Evolutionary conservation across 2,329 filamentous ascomycete genomes (phyloP), one percentile per base, ranked within the genome.

Genomic region (Fusarium sp.): DNA sequence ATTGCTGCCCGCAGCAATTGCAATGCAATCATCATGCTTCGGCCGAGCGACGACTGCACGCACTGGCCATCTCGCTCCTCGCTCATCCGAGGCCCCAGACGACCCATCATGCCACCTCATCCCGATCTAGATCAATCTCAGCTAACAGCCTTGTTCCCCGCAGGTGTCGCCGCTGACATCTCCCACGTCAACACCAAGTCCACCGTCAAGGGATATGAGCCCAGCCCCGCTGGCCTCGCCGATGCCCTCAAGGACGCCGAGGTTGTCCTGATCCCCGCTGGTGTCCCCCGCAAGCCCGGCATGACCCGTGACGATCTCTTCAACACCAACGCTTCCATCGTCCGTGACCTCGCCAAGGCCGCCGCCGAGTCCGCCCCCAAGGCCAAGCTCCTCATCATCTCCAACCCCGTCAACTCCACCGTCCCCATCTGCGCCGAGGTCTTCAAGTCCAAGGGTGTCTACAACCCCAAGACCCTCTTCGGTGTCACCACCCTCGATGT

Each of bases 241-340:
- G 90, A 89, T 76, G 93, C 92, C 82, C 91, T 99, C 85, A 93
- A 94, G 88, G 95, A 91, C 83, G 89, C 95, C 82, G 95, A 98
- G 87, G 92, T 99, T 80, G 94, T 99, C 82, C 92, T 99, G 83
- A 98, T 99, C 86, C 97, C 97, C 82, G 97, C 97, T 82, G 97
- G 97, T 90, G 96, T 99, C 78, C 97, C 97, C 83, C 95, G 97
- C 88, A 98, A 98, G 92, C 97, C 97, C 85, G 97, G 97, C 88
- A 99, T 99, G 97, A 97, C 94, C 88, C 95, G 97, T 90, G 97
- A 99, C 87, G 96, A 99, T 85, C 93, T 99, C 77, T 99, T 99
- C 95, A 98, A 98, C 92, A 99, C 96, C 91, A 99, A 99, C 87
- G 97, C 97, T 86, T 97, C 95, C 84, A 99, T 99, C 85, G 97